These are phyloP conservation scores for Aspergillus heteromorphus DNA, from an alignment of 495 filamentous ascomycete species.

Conservation along the genomic window DNA sequence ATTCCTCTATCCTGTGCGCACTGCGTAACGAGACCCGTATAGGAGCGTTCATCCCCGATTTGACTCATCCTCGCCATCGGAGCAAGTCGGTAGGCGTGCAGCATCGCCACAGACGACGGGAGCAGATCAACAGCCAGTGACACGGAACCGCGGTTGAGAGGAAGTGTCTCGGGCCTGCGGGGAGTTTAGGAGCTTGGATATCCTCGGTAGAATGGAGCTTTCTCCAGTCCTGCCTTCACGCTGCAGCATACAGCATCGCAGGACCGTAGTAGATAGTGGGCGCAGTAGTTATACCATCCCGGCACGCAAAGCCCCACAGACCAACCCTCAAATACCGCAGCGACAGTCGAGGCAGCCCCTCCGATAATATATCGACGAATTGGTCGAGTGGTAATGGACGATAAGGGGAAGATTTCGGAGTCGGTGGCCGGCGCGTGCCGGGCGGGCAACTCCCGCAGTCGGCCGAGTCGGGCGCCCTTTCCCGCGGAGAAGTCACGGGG, in stretches of 20 bases:
- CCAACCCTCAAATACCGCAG: too few species aligned
- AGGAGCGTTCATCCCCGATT: too few species aligned
- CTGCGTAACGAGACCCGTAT: too few species aligned
- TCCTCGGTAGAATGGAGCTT: constrained; percentile 11
- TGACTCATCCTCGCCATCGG: background rate
- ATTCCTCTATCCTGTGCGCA: too few species aligned
- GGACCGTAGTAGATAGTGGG: too few species aligned
- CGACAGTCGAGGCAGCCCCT: too few species aligned
- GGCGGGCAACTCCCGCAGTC: constrained; percentile 17
- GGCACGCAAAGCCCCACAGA: too few species aligned
- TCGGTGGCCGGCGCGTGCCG: constrained; percentile 7
- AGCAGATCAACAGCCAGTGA: background rate
- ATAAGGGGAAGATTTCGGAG: background rate
- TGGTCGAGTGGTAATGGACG: background rate
- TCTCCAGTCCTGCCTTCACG: too few species aligned
- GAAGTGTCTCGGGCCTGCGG: constrained; percentile 17
- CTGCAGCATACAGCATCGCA: too few species aligned
- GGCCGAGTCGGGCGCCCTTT: constrained; percentile 34
- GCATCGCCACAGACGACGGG: background rate
- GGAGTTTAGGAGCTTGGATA: constrained; percentile 11
- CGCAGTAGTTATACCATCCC: background rate
- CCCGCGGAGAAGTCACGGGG: constrained; percentile 30
- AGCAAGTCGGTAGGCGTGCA: constrained; percentile 2
- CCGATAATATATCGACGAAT: background rate
- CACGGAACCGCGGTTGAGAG: constrained; percentile 13